Evolutionary conservation across 2,329 filamentous ascomycete genomes (phyloP).

Genomic region (Lomentospora prolificans): DNA sequence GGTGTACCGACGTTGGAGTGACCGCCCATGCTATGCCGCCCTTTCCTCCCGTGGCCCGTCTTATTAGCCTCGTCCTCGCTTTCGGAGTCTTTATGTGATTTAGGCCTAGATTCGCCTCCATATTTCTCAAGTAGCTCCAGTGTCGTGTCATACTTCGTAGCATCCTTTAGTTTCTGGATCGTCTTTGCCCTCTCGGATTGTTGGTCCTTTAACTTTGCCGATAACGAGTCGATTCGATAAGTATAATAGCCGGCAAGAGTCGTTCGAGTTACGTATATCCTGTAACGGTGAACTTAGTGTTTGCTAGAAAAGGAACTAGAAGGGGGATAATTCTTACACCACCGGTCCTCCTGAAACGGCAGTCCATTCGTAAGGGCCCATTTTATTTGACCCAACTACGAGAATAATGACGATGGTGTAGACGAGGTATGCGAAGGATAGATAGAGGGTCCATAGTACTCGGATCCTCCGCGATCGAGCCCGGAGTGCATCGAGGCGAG

Average conservation of each 20-base stretch:
- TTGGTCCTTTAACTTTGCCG: slow-evolving; percentile 60
- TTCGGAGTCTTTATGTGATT: slow-evolving; percentile 2
- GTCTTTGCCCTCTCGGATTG: slow-evolving; percentile 74
- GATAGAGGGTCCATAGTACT: slow-evolving; percentile 83
- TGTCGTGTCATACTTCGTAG: slow-evolving; percentile 93
- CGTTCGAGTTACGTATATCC: slow-evolving; percentile 70
- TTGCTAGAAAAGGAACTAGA: background rate
- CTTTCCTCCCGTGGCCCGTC: slow-evolving; percentile 12
- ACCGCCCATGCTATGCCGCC: slow-evolving; percentile 12
- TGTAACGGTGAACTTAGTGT: slow-evolving; percentile 22
- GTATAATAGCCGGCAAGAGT: slow-evolving; percentile 63
- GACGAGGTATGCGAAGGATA: slow-evolving; percentile 81
- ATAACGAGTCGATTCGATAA: slow-evolving; percentile 65
- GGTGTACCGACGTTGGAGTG: slow-evolving; percentile 13
- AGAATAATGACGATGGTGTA: slow-evolving; percentile 73
- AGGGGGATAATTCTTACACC: slow-evolving; percentile 40
- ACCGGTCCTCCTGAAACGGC: slow-evolving; percentile 70
- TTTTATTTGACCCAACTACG: slow-evolving; percentile 74
- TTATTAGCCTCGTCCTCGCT: slow-evolving; percentile 11
- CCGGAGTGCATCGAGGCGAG: slow-evolving; percentile 63
- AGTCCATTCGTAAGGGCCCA: slow-evolving; percentile 68
- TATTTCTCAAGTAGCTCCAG: slow-evolving; percentile 92
- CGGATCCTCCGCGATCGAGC: slow-evolving; percentile 67
- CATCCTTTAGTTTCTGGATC: slow-evolving; percentile 88
- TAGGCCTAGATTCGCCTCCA: slow-evolving; percentile 50